Percentiles rank a stretch among this genome's conserved stretches.
Evolutionary conservation across 179 eudicot genomes (phyloP).

Genomic region (Beta corolliflora): DNA sequence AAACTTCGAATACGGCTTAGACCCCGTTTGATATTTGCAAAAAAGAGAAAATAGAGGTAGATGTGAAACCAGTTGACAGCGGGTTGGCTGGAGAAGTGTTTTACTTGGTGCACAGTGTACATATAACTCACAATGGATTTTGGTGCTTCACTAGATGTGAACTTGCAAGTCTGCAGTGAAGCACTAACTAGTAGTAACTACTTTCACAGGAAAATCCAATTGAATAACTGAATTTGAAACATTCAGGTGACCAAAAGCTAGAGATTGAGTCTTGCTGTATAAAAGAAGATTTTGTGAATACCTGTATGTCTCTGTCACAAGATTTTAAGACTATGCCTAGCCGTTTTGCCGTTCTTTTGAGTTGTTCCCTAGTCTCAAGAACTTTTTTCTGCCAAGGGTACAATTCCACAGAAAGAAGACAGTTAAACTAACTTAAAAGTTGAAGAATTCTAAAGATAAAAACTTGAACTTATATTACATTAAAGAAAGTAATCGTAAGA

Average conservation of each 20-base stretch:
- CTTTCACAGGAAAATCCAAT: not conserved
- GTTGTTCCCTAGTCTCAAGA: conserved; percentile 78
- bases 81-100: not conserved
- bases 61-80: not conserved
- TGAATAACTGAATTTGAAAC: not conserved
- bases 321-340: conserved; percentile 76
- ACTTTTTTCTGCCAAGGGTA: conserved; percentile 71
- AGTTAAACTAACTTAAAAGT: conserved; percentile 1
- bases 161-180: not conserved
- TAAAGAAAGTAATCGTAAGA: not conserved
- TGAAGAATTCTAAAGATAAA: not conserved
- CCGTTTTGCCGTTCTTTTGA: conserved; percentile 76
- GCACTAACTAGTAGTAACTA: not conserved
- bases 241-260: not conserved
- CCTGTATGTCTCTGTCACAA: conserved; percentile 81
- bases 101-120: not conserved
- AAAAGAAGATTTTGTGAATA: conserved; percentile 24
- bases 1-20: not conserved
- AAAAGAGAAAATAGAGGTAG: not conserved
- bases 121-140: not conserved
- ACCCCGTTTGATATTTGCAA: not conserved
- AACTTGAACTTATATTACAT: not conserved
- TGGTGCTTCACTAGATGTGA: conserved; percentile 11
- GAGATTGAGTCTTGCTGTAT: not conserved
- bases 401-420: conserved; percentile 4